A percentile compares a stretch with the other conserved stretches of the same genome.
Evolutionary conservation across 106 monocot genomes (phyloP).

Genomic region (Phalaenopsis aphrodite): DNA sequence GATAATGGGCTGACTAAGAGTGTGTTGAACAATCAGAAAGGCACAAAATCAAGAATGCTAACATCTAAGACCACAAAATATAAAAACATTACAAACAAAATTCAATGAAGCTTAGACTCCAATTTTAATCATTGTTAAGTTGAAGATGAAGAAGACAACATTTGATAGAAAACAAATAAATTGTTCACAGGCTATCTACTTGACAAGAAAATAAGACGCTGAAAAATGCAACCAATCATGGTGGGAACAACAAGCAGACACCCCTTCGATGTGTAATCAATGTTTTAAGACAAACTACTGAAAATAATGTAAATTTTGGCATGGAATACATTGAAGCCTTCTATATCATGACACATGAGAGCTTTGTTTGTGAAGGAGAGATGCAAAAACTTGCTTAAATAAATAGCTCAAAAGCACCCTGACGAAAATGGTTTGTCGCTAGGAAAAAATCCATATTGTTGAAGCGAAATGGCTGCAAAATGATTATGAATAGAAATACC

Average conservation of each 20-base stretch:
- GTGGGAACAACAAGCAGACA: neutral
- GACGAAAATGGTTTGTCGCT: neutral
- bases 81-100: too few species aligned
- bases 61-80: too few species aligned
- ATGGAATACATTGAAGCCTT: neutral
- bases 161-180: neutral
- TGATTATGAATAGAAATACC: neutral
- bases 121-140: neutral
- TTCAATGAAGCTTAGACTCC: neutral
- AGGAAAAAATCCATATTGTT: neutral
- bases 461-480: neutral
- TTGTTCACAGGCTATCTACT: neutral
- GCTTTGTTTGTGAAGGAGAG: neutral
- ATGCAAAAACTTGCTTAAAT: neutral
- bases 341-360: neutral
- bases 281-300: neutral
- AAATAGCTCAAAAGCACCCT: neutral
- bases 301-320: neutral
- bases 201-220: neutral
- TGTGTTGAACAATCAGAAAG: too few species aligned
- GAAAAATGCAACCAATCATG: neutral
- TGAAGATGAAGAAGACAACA: neutral
- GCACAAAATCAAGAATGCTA: too few species aligned
- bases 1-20: too few species aligned
- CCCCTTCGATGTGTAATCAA: too few species aligned